Evolutionary conservation across 1,284 basidiomycete genomes (phyloP).

Genomic region (Cryptococcus jaspeensis): DNA sequence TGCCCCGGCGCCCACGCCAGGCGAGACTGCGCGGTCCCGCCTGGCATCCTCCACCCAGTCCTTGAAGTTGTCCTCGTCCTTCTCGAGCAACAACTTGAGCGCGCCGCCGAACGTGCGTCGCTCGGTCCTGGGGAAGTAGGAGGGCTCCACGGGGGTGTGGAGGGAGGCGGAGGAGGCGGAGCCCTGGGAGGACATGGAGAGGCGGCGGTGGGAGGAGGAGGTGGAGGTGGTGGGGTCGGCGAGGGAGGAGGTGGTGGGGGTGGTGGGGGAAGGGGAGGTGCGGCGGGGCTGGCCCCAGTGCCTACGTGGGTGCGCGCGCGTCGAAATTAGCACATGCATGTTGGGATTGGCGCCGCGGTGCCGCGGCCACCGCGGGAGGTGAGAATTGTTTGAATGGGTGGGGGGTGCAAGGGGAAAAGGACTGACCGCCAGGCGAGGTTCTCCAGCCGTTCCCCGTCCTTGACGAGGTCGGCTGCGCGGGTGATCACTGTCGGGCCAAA

Average conservation of each 20-base stretch:
- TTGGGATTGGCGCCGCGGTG: no score
- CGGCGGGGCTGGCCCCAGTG: slow-evolving; percentile 37
- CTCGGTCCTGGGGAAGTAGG: slow-evolving; percentile 21
- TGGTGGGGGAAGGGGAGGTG: background rate
- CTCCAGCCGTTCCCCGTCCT: slow-evolving; percentile 46
- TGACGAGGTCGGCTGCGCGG: slow-evolving; percentile 44
- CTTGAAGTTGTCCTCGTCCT: slow-evolving; percentile 39
- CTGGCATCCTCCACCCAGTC: slow-evolving; percentile 50
- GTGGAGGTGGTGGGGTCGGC: slow-evolving; percentile 10
- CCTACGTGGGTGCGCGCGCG: background rate
- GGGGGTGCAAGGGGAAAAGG: background rate
- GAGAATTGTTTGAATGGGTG: background rate
- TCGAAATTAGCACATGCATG: background rate
- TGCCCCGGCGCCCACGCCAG: no score
- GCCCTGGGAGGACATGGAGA: slow-evolving; percentile 29
- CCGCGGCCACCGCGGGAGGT: background rate
- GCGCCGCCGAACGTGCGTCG: slow-evolving; percentile 38
- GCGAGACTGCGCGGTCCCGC: slow-evolving; percentile 12
- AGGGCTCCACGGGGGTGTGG: slow-evolving; percentile 26
- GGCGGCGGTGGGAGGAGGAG: slow-evolving; percentile 5
- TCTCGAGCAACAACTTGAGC: slow-evolving; percentile 40
- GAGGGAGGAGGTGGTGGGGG: slow-evolving; percentile 11
- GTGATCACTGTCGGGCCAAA: slow-evolving; percentile 45
- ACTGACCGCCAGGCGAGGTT: slow-evolving; percentile 47
- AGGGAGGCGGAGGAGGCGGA: slow-evolving; percentile 28